These are phyloP conservation scores for Pholiota molesta DNA, from an alignment of 768 basidiomycete species.

Conservation along the genomic window DNA sequence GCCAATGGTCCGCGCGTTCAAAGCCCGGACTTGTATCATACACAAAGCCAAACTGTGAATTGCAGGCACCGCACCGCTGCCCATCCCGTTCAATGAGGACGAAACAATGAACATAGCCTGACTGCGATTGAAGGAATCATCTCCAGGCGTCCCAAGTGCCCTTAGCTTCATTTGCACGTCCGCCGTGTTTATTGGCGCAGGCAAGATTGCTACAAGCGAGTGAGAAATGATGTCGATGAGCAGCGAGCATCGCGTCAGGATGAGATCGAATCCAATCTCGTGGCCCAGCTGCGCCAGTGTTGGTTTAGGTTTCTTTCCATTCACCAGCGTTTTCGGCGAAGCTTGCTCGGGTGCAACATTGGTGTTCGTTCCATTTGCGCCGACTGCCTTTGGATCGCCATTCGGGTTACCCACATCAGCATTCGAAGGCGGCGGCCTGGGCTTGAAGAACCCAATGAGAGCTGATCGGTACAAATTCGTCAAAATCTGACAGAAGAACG, in stretches of 20 bases:
- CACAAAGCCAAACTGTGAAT: conserved; percentile 73
- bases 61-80: conserved; percentile 72
- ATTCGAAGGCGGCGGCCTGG: conserved; percentile 23
- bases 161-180: conserved; percentile 20
- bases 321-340: conserved; percentile 4
- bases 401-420: conserved; percentile 8
- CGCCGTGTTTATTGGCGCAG: conserved; percentile 43
- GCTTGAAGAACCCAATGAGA: conserved; percentile 65
- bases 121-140: conserved; percentile 26
- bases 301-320: conserved; percentile 43
- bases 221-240: conserved; percentile 69
- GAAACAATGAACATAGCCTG: conserved; percentile 62
- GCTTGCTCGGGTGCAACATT: not conserved
- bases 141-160: conserved; percentile 8
- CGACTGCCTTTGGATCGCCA: conserved; percentile 5
- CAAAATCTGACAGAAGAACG: not conserved
- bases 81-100: conserved; percentile 60
- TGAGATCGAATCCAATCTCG: conserved; percentile 74
- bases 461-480: conserved; percentile 35
- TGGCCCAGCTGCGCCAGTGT: conserved; percentile 56
- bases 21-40: conserved; percentile 49
- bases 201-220: conserved; percentile 55
- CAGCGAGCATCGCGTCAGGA: conserved; percentile 61
- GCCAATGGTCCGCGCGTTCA: conserved; percentile 29
- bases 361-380: conserved; percentile 12